A percentile compares a stretch with the other conserved stretches of the same genome.
Evolutionary conservation across 2,329 filamentous ascomycete species (phyloP).

Genomic region (Sporothrix dimorphospora): DNA sequence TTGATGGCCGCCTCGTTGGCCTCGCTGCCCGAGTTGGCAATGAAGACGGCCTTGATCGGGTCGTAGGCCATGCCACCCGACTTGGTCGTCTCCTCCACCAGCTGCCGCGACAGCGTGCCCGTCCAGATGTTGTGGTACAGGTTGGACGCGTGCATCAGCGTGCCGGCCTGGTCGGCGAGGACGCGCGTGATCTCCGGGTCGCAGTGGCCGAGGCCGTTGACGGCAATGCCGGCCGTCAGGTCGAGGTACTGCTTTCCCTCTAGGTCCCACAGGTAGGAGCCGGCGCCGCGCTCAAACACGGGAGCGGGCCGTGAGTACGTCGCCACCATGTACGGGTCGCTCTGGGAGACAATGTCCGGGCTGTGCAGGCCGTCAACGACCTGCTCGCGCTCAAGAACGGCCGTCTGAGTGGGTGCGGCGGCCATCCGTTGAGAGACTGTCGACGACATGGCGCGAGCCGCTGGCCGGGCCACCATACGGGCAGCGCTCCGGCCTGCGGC

Average conservation of each 20-base stretch:
- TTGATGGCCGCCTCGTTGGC: constrained; percentile 98
- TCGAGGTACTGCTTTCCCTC: constrained; percentile 90
- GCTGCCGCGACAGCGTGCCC: constrained; percentile 79
- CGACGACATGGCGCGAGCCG: constrained; percentile 10
- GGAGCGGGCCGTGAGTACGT: constrained; percentile 90
- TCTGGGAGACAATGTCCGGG: constrained; percentile 71
- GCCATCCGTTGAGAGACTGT: background rate
- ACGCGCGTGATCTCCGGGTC: constrained; percentile 77
- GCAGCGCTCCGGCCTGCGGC: constrained; percentile 1
- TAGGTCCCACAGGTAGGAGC: constrained; percentile 86
- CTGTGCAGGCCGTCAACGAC: constrained; percentile 47
- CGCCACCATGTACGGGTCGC: constrained; percentile 88
- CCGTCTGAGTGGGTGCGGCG: background rate
- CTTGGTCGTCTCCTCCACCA: constrained; percentile 79
- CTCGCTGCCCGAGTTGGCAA: constrained; percentile 96
- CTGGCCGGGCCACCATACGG: constrained; percentile 21
- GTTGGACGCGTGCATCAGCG: constrained; percentile 89
- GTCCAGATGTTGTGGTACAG: constrained; percentile 98
- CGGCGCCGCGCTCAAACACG: constrained; percentile 86
- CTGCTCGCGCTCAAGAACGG: constrained; percentile 5
- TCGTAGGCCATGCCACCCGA: constrained; percentile 73
- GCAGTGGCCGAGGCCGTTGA: constrained; percentile 89
- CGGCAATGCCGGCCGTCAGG: constrained; percentile 93
- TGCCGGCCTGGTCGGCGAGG: constrained; percentile 66
- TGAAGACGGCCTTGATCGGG: constrained; percentile 73